These are phyloP conservation scores for Flaveria sonorensis DNA, from an alignment of 129 eudicot species.

Conservation along the genomic window DNA sequence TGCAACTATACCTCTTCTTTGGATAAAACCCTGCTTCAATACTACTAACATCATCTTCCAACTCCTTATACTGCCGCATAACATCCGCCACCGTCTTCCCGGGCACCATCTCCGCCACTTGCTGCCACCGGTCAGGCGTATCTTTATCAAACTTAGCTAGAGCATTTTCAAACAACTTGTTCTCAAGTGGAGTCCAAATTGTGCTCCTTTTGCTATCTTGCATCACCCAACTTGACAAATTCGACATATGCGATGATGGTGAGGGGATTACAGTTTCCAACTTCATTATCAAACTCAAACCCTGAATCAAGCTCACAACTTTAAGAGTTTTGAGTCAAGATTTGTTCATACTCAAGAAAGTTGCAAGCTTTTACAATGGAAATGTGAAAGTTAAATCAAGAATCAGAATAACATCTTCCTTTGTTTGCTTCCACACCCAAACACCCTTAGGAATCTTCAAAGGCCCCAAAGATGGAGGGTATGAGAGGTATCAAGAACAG, in stretches of 20 bases:
- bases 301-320: slow-evolving; percentile 15
- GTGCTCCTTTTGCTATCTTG: slow-evolving; percentile 37
- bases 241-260: slow-evolving; percentile 36
- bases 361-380: slow-evolving; percentile 31
- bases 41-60: slow-evolving; percentile 90
- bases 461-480: slow-evolving; percentile 35
- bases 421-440: slow-evolving; percentile 40
- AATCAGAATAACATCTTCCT: slow-evolving; percentile 38
- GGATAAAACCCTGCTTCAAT: slow-evolving; percentile 91
- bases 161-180: slow-evolving; percentile 56
- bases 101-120: slow-evolving; percentile 91
- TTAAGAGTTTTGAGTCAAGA: slow-evolving; percentile 7
- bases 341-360: not conserved
- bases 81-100: slow-evolving; percentile 85
- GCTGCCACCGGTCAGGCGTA: slow-evolving; percentile 59
- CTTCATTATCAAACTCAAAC: slow-evolving; percentile 30
- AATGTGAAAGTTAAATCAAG: slow-evolving; percentile 25
- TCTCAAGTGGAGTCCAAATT: slow-evolving; percentile 50
- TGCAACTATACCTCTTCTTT: slow-evolving; percentile 57
- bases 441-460: slow-evolving; percentile 35
- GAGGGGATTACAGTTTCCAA: slow-evolving; percentile 29
- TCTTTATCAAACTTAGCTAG: slow-evolving; percentile 57
- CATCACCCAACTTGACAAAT: slow-evolving; percentile 38
- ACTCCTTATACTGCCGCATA: slow-evolving; percentile 66
- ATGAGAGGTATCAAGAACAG: slow-evolving; percentile 31